Evolutionary conservation across 1,139 yeast species (phyloP).

Genomic region (Zygosaccharomyces sapae): DNA sequence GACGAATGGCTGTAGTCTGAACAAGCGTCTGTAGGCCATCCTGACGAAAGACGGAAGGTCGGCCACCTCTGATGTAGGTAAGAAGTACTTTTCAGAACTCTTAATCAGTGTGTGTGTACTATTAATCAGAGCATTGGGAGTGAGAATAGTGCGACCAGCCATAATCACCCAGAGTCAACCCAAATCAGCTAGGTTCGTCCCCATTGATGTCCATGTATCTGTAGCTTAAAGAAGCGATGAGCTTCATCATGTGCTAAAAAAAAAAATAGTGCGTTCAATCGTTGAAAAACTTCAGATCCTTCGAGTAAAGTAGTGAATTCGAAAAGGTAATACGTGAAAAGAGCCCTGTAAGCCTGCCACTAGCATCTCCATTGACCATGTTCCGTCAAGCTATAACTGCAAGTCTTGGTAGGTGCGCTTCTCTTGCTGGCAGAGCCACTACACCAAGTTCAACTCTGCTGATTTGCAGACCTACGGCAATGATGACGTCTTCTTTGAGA

Average conservation of each 20-base stretch:
- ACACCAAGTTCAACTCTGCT: slow-evolving; percentile 7
- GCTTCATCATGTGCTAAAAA: neutral
- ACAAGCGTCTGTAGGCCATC: slow-evolving; percentile 27
- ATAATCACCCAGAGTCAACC: neutral
- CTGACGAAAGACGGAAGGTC: slow-evolving; percentile 10
- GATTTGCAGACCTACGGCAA: slow-evolving; percentile 1
- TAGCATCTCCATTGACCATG: slow-evolving; percentile 8
- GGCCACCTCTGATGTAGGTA: slow-evolving; percentile 9
- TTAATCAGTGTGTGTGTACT: slow-evolving; percentile 19
- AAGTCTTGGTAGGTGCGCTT: slow-evolving; percentile 9
- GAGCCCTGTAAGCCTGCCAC: neutral
- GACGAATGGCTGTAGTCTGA: slow-evolving; percentile 28
- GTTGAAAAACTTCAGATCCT: neutral
- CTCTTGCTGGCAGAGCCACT: slow-evolving; percentile 7
- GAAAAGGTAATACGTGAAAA: neutral
- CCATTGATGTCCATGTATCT: neutral
- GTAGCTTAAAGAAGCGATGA: neutral
- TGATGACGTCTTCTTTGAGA: slow-evolving; percentile 10
- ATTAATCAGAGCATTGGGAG: slow-evolving; percentile 25
- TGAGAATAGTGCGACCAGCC: slow-evolving; percentile 16
- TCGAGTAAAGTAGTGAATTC: neutral
- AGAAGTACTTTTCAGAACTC: slow-evolving; percentile 17
- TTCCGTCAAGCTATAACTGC: slow-evolving; percentile 12
- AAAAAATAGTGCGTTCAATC: neutral
- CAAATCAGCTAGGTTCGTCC: neutral